A percentile compares a stretch with the other conserved stretches of the same genome.
Conservation (phyloP, 2,329 filamentous ascomycete species). For the Amphichorda felina region DNA sequence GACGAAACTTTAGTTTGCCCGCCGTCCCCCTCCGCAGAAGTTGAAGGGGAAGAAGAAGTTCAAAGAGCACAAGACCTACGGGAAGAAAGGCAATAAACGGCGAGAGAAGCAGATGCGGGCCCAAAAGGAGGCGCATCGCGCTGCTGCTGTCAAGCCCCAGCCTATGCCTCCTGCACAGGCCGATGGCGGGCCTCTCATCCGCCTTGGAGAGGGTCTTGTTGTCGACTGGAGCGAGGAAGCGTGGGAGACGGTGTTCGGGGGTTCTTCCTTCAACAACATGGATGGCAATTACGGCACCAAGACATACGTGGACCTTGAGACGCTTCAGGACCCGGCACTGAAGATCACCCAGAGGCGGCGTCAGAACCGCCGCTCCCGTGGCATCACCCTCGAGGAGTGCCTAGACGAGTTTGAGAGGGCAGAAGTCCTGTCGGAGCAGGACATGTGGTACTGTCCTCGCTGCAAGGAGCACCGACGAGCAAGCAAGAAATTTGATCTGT, state of each 20-base stretch:
- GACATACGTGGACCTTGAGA: conserved; percentile 40
- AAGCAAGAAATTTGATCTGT: conserved; percentile 93
- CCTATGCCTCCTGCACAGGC: conserved; percentile 22
- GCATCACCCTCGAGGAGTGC: conserved; percentile 80
- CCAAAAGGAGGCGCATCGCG: conserved; percentile 23
- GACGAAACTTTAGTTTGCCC: conserved; percentile 7
- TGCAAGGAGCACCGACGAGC: conserved; percentile 91
- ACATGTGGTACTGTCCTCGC: conserved; percentile 93
- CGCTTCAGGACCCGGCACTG: conserved; percentile 51
- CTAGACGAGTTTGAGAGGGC: conserved; percentile 90
- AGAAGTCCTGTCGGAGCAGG: conserved; percentile 86
- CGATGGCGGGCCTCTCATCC: conserved; percentile 53
- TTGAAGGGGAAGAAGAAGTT: conserved; percentile 29
- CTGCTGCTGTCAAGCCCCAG: conserved; percentile 17
- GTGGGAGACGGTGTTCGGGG: conserved; percentile 58
- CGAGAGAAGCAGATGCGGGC: conserved; percentile 27
- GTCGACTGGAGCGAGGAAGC: conserved; percentile 72
- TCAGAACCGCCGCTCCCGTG: conserved; percentile 40
- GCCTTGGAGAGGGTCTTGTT: conserved; percentile 73
- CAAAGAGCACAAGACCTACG: conserved; percentile 31
- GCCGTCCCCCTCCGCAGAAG: conserved; percentile 13
- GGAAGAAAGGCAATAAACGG: conserved; percentile 36
- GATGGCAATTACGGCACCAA: conserved; percentile 28
- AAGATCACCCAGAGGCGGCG: conserved; percentile 51
- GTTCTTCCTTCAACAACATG: conserved; percentile 29